Conservation (phyloP, 352 stramenopile genomes). For the Phytopythium helicoides region DNA sequence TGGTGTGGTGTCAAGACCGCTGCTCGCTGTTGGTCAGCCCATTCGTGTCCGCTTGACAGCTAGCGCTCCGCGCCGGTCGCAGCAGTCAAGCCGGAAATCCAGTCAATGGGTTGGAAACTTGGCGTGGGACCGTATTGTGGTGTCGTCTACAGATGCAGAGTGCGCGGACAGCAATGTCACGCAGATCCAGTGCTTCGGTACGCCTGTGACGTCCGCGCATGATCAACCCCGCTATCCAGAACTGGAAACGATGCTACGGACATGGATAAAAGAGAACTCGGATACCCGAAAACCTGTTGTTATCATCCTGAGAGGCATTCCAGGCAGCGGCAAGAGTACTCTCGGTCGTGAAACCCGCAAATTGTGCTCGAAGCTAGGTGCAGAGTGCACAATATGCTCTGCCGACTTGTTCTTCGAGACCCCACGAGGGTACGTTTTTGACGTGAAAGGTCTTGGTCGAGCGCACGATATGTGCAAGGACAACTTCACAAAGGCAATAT, state of each 20-base stretch:
- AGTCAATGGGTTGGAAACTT: too few species aligned
- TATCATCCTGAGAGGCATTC: conserved; percentile 67
- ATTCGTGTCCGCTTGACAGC: conserved; percentile 18
- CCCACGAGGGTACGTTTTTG: conserved; percentile 57
- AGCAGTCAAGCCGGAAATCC: too few species aligned
- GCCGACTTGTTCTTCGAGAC: conserved; percentile 71
- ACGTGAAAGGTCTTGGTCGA: conserved; percentile 39
- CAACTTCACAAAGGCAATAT: conserved; percentile 35
- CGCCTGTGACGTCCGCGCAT: too few species aligned
- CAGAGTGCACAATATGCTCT: conserved; percentile 41
- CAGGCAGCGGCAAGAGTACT: conserved; percentile 71
- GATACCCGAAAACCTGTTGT: conserved; percentile 24
- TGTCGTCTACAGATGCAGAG: too few species aligned
- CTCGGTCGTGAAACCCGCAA: conserved; percentile 35
- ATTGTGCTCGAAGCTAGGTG: conserved; percentile 28
- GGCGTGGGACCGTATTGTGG: too few species aligned
- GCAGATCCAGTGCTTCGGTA: too few species aligned
- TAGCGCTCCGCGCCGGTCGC: too few species aligned
- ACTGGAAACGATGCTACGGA: conserved; percentile 30
- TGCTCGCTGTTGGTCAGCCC: conserved; percentile 16
- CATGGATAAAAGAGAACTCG: conserved; percentile 27
- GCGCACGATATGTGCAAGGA: conserved; percentile 50
- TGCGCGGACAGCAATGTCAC: too few species aligned
- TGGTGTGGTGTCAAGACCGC: conserved; percentile 21
- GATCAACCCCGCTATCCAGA: conserved; percentile 22